These are phyloP conservation scores for Xylariaceae sp. DNA, from an alignment of 2,329 filamentous ascomycete species.

Conservation along the genomic window DNA sequence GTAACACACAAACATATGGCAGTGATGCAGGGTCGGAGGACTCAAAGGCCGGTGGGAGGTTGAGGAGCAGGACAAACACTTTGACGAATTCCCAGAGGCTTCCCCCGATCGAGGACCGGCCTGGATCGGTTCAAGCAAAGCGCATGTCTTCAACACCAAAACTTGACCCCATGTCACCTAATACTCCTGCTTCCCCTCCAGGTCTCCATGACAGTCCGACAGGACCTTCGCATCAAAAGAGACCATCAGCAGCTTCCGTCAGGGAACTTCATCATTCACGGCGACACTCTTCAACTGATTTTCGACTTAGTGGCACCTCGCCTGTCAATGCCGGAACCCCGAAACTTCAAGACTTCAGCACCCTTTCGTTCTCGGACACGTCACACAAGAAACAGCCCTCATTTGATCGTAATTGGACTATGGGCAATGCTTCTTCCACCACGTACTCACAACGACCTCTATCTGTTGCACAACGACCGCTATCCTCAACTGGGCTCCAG, in stretches of 20 bases:
- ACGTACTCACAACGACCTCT: slow-evolving; percentile 36
- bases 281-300: slow-evolving; percentile 86
- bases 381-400: slow-evolving; percentile 68
- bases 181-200: slow-evolving; percentile 45
- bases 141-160: slow-evolving; percentile 58
- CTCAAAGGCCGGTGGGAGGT: slow-evolving; percentile 39
- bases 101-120: slow-evolving; percentile 46
- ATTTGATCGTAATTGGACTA: slow-evolving; percentile 71
- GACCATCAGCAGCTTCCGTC: slow-evolving; percentile 80
- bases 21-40: slow-evolving; percentile 63
- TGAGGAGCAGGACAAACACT: slow-evolving; percentile 61
- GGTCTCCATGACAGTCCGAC: slow-evolving; percentile 49
- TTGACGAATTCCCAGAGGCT: slow-evolving; percentile 53
- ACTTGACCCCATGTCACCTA: slow-evolving; percentile 48
- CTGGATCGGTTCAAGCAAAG: slow-evolving; percentile 50
- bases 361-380: slow-evolving; percentile 44
- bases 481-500: slow-evolving; percentile 56
- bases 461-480: slow-evolving; percentile 43
- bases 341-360: slow-evolving; percentile 48
- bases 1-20: slow-evolving; percentile 59
- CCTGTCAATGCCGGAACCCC: slow-evolving; percentile 41
- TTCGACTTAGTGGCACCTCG: slow-evolving; percentile 49
- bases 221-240: slow-evolving; percentile 54
- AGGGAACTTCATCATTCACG: slow-evolving; percentile 82
- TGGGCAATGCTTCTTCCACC: slow-evolving; percentile 53